phyloP scores from a whole-genome alignment of 495 filamentous ascomycete species.

The Hypoxylon intermedium region DNA sequence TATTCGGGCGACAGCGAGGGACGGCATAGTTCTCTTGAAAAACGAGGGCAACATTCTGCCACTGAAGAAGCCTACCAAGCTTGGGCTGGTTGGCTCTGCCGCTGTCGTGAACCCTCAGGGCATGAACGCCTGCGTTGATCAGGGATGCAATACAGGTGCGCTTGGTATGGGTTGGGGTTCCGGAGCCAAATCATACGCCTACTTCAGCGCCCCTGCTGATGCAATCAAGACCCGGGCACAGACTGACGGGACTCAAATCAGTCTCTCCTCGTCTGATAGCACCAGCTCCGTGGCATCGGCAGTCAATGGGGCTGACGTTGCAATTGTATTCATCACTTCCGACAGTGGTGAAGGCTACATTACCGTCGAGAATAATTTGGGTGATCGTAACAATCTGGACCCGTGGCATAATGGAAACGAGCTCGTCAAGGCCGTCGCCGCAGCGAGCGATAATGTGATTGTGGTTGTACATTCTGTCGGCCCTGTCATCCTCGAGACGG shows the following conservation, averaged over 20 bases:
- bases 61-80: conserved; percentile 61
- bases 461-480: conserved; percentile 94
- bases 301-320: conserved; percentile 62
- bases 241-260: conserved; percentile 56
- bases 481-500: conserved; percentile 81
- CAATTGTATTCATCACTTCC: conserved; percentile 71
- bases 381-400: conserved; percentile 70
- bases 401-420: conserved; percentile 78
- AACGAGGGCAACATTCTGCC: conserved; percentile 68
- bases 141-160: conserved; percentile 66
- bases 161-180: conserved; percentile 71
- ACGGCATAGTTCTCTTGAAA: conserved; percentile 79
- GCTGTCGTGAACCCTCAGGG: conserved; percentile 68
- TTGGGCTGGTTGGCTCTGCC: conserved; percentile 77
- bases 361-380: conserved; percentile 64
- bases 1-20: conserved; percentile 62
- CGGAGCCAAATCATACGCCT: conserved; percentile 62
- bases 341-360: conserved; percentile 73
- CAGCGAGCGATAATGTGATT: conserved; percentile 70
- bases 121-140: conserved; percentile 61
- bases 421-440: conserved; percentile 70
- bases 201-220: conserved; percentile 63
- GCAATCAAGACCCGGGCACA: conserved; percentile 58
- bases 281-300: conserved; percentile 53
- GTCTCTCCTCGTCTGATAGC: conserved; percentile 60